Conservation (phyloP, 2,329 filamentous ascomycete species). For the Stagonosporopsis rhizophila region DNA sequence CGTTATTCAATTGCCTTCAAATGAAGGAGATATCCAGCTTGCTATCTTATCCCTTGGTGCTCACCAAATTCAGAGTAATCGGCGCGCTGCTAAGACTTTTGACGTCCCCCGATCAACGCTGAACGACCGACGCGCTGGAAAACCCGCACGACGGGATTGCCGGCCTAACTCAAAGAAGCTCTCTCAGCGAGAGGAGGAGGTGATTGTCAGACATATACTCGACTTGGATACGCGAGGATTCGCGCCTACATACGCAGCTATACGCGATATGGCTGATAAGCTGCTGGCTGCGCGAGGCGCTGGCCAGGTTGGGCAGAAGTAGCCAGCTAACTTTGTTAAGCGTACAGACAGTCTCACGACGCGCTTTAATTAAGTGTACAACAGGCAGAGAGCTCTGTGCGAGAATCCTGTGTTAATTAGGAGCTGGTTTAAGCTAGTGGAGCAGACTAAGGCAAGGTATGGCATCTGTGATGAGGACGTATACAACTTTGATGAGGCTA, state of each 20-base stretch:
- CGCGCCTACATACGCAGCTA: neutral
- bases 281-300: neutral
- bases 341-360: neutral
- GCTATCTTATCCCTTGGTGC: neutral
- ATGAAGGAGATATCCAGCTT: neutral
- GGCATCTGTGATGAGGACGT: too few species aligned
- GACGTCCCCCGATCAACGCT: neutral
- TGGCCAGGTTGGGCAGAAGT: neutral
- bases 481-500: too few species aligned
- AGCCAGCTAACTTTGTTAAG: neutral
- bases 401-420: neutral
- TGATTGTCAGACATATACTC: neutral
- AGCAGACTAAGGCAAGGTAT: too few species aligned
- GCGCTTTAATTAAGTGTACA: neutral
- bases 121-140: neutral
- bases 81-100: neutral
- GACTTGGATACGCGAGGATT: neutral
- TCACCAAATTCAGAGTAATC: neutral
- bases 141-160: neutral
- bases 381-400: neutral
- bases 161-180: neutral
- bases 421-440: neutral
- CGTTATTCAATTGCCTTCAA: too few species aligned
- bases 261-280: neutral
- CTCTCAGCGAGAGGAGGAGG: neutral